Percentiles rank a stretch among this genome's conserved stretches.
Conservation (phyloP, 2,329 filamentous ascomycete genomes). For the Penicillium sp. region DNA sequence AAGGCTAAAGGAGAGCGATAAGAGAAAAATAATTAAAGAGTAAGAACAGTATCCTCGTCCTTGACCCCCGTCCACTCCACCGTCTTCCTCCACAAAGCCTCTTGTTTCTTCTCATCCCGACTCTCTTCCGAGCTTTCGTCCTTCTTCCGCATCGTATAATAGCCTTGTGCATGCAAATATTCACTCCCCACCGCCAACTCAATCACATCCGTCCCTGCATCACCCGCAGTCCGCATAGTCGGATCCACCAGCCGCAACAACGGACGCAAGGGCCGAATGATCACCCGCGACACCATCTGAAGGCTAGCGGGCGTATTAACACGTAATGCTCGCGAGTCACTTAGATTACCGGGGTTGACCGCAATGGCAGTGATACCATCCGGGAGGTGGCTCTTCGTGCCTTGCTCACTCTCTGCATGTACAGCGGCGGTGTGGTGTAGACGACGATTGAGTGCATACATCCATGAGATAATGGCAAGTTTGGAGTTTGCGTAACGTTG, state of each 20-base stretch:
- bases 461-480: conserved; percentile 38
- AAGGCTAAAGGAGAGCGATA: no score
- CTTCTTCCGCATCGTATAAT: conserved; percentile 30
- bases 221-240: conserved; percentile 25
- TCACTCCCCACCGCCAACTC: conserved; percentile 25
- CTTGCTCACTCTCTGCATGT: not conserved
- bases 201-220: conserved; percentile 29
- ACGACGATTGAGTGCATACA: conserved; percentile 37
- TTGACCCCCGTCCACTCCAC: conserved; percentile 27
- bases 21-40: not conserved
- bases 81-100: conserved; percentile 32
- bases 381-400: not conserved
- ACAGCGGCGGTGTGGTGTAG: not conserved
- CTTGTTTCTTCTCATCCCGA: conserved; percentile 26
- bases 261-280: conserved; percentile 25
- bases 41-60: conserved; percentile 19
- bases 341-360: conserved; percentile 33
- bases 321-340: conserved; percentile 35
- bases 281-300: conserved; percentile 22
- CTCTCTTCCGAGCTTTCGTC: conserved; percentile 29
- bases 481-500: conserved; percentile 45
- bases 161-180: conserved; percentile 30
- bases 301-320: conserved; percentile 29
- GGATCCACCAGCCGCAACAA: conserved; percentile 26
- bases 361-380: conserved; percentile 26